Conservation (phyloP, 2,329 filamentous ascomycete species). For the Fusarium algeriense region DNA sequence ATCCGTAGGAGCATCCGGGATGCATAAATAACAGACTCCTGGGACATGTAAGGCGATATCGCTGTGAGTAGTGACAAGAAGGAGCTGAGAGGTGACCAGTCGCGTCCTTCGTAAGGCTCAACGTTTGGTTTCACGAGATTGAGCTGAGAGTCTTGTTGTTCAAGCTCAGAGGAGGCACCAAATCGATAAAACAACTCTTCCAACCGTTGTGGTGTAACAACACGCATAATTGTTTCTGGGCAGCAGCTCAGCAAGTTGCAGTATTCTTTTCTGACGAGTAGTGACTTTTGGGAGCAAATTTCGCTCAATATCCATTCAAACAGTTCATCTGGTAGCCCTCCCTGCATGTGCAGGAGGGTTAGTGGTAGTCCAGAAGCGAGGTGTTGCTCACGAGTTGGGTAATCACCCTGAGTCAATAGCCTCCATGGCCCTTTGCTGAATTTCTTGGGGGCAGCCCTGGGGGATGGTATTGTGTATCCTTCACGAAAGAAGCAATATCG, state of each 20-base stretch:
- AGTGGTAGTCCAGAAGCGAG: constrained; percentile 73
- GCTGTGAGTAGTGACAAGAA: constrained; percentile 59
- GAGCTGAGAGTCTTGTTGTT: constrained; percentile 43
- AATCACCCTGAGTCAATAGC: constrained; percentile 60
- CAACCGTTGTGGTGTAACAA: constrained; percentile 61
- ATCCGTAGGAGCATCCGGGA: constrained; percentile 65
- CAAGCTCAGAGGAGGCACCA: constrained; percentile 66
- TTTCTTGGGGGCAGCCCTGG: constrained; percentile 47
- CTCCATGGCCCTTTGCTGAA: constrained; percentile 59
- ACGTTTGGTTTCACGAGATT: constrained; percentile 36
- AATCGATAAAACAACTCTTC: constrained; percentile 68
- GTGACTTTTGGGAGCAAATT: constrained; percentile 66
- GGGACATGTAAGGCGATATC: constrained; percentile 54
- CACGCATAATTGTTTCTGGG: constrained; percentile 56
- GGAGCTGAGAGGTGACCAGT: constrained; percentile 61
- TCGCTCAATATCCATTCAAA: constrained; percentile 75
- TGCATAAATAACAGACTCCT: constrained; percentile 54
- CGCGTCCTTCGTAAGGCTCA: constrained; percentile 53
- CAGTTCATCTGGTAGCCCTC: constrained; percentile 70
- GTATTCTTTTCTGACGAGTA: constrained; percentile 71
- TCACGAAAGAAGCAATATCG: constrained; percentile 65
- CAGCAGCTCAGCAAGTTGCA: constrained; percentile 64
- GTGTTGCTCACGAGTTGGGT: constrained; percentile 64
- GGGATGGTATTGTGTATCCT: constrained; percentile 47
- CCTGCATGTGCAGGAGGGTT: constrained; percentile 56